Percentiles rank a stretch among this genome's conserved stretches.
Conservation (phyloP, 495 filamentous ascomycete genomes). For the Aspergillus saccharolyticus region DNA sequence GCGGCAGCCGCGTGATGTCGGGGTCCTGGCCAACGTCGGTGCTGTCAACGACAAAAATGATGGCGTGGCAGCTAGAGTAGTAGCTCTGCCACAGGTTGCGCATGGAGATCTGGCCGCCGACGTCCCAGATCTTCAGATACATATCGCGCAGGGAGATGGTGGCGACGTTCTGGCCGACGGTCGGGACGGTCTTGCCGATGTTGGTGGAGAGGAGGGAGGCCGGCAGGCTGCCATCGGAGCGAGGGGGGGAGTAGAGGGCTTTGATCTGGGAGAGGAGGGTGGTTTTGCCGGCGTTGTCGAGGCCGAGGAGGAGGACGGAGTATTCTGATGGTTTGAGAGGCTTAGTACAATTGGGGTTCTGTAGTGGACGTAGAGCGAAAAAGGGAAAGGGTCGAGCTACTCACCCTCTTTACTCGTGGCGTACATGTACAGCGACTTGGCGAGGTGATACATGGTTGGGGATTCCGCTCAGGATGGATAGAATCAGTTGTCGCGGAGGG, state of each 20-base stretch:
- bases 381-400: background rate
- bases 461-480: constrained; percentile 14
- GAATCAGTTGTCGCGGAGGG: constrained; percentile 9
- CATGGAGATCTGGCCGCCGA: constrained; percentile 85
- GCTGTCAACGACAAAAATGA: constrained; percentile 94
- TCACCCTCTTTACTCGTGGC: constrained; percentile 92
- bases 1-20: constrained; percentile 36
- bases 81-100: constrained; percentile 94
- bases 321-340: constrained; percentile 60
- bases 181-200: constrained; percentile 77
- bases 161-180: constrained; percentile 94
- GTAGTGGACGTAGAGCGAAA: background rate
- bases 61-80: constrained; percentile 88
- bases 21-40: constrained; percentile 82
- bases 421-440: constrained; percentile 88
- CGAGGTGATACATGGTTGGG: constrained; percentile 84
- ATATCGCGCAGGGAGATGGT: constrained; percentile 82
- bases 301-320: constrained; percentile 91
- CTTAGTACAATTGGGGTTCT: background rate
- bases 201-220: constrained; percentile 32
- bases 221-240: constrained; percentile 41
- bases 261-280: constrained; percentile 97
- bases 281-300: constrained; percentile 98
- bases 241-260: constrained; percentile 64
- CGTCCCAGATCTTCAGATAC: constrained; percentile 98